These are phyloP conservation scores for Arctostaphylos glauca DNA, from an alignment of 148 eudicot species.

Conservation along the genomic window DNA sequence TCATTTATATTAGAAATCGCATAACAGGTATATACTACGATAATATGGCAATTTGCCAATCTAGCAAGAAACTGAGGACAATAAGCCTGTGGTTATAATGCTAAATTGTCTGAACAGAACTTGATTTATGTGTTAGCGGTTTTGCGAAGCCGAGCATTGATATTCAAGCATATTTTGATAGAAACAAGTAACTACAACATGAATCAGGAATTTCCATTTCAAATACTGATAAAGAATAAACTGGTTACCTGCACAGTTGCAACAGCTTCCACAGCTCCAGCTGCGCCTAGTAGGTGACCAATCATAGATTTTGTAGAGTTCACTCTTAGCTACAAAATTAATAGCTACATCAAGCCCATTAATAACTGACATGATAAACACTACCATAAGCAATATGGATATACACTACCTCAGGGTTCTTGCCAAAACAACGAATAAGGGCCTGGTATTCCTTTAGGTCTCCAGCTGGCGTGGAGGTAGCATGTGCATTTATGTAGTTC, in stretches of 20 bases:
- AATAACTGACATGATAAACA: not conserved
- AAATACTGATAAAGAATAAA: not conserved
- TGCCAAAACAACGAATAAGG: constrained; percentile 71
- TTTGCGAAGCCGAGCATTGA: not conserved
- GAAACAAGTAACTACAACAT: not conserved
- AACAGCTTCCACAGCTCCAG: constrained; percentile 96
- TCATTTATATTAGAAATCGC: not conserved
- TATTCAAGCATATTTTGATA: not conserved
- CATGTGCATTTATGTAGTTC: constrained; percentile 95
- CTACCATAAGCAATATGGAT: not conserved
- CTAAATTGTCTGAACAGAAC: not conserved
- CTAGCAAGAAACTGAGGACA: not conserved
- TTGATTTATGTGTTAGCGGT: not conserved
- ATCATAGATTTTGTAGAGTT: constrained; percentile 96
- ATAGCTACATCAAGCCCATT: not conserved
- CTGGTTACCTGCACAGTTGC: constrained; percentile 85
- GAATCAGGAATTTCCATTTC: not conserved
- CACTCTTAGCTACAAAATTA: constrained; percentile 54
- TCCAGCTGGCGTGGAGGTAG: constrained; percentile 93
- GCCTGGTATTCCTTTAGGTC: constrained; percentile 94
- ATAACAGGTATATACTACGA: not conserved
- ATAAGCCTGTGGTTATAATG: not conserved
- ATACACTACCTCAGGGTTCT: constrained; percentile 67
- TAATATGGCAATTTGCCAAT: not conserved
- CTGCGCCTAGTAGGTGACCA: constrained; percentile 96